Percentiles rank a stretch among this genome's conserved stretches.
Evolutionary conservation across 192 early-diverging fungal species (phyloP).

Genomic region (Lunasporangiospora selenospora): DNA sequence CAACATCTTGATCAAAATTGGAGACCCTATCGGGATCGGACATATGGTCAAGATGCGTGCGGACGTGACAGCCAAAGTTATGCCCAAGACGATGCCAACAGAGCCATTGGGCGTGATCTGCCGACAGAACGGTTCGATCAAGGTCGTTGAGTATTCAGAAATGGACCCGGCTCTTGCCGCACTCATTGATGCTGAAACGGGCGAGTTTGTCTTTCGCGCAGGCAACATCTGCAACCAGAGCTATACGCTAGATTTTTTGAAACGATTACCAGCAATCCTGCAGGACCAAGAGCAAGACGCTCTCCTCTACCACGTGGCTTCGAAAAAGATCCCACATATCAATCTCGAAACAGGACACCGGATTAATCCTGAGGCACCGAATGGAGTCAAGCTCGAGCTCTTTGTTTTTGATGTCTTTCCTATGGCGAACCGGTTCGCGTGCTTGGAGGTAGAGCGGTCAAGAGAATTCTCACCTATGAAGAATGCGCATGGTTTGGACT

Average conservation of each 20-base stretch:
- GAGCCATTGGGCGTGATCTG: constrained; percentile 94
- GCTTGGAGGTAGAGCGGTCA: constrained; percentile 81
- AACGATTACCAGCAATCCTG: constrained; percentile 67
- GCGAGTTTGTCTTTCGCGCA: constrained; percentile 75
- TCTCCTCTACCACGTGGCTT: constrained; percentile 89
- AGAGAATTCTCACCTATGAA: constrained; percentile 96
- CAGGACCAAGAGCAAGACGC: constrained; percentile 51
- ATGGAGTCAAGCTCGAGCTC: constrained; percentile 93
- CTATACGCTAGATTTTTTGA: constrained; percentile 84
- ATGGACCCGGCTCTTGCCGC: constrained; percentile 77
- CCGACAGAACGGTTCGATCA: constrained; percentile 70
- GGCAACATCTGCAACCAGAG: constrained; percentile 97
- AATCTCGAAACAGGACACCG: constrained; percentile 70
- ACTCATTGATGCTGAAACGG: constrained; percentile 54
- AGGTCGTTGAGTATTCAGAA: constrained; percentile 96
- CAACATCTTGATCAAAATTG: constrained; percentile 90
- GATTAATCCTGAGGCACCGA: constrained; percentile 69
- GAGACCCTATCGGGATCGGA: constrained; percentile 89
- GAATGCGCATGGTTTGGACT: constrained; percentile 89
- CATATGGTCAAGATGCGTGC: constrained; percentile 78
- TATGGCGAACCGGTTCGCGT: constrained; percentile 75
- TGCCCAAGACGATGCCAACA: constrained; percentile 80
- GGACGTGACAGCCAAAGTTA: constrained; percentile 88
- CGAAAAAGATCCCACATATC: constrained; percentile 90
- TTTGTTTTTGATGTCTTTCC: constrained; percentile 98